Base-by-base conservation (phyloP, 1,284 basidiomycete genomes). In the Papiliotrema flavescens region DNA sequence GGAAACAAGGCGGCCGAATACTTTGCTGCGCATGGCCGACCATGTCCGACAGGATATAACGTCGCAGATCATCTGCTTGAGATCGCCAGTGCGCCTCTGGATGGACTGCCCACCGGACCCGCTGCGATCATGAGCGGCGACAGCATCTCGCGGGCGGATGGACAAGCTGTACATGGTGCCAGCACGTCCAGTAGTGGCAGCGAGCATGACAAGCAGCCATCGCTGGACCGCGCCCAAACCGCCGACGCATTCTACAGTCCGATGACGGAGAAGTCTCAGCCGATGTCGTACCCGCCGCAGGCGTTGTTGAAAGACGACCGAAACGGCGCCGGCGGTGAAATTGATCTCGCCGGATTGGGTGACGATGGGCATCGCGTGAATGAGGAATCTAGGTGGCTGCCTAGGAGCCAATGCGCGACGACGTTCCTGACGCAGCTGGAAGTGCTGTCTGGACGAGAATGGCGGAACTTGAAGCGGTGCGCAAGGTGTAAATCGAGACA, bases 51-150 rank as follows among this genome's bases (percentile, higher is more conserved):
- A 41, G 89, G 88, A 0, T 91, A 92, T 78, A 95, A 94, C 62
- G 82, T 93, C 17, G 91, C 91, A 0, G 91, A 96, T 71, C 88
- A 90, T 67, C 80, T 94, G 15, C 80, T 95, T 14, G 90, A 94
- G 61, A 81, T 94, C 47, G 89, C 90, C 0, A 87, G 83, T 62
- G 84, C 84, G 44, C 79, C 54, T 7, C 45, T 65, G 7, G 68
- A 74, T 41, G 75, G 74, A 32, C 82, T 26, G 80, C 81, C 44
- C 6, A 44, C 44, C 13, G 62, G 59, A 4, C 41, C 49, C 19
- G 34, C 41, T 1, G 56, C 59, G 2, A 40, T 51, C 11, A 24
- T 47, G 3, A 20, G 7, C 3, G 14, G 11, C 20, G 8, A 22
- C 13, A 14, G 17, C 13, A n/a, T 15, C n/a, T 32, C 11, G 28